Evolutionary conservation across 1,139 yeast genomes (phyloP).

Genomic region (Maudiozyma humilis): DNA sequence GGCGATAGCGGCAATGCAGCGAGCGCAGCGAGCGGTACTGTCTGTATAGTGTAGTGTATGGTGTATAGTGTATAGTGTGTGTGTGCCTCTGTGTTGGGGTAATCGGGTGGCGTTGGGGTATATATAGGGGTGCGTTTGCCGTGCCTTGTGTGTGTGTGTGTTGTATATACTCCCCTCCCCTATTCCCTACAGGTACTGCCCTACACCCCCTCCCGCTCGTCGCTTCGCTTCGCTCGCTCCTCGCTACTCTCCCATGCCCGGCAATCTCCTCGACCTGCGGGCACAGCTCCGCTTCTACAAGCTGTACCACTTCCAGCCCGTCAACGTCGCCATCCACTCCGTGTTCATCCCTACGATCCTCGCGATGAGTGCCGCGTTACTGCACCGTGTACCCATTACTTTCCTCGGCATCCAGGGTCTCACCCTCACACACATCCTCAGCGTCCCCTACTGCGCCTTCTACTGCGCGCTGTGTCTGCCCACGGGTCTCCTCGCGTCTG

Average conservation of each 20-base stretch:
- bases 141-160: too few species aligned
- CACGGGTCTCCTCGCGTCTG: constrained; percentile 38
- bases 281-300: constrained; percentile 75
- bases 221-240: background rate
- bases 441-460: constrained; percentile 38
- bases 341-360: constrained; percentile 74
- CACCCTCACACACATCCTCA: constrained; percentile 31
- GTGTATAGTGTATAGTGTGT: too few species aligned
- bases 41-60: too few species aligned
- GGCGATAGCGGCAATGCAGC: too few species aligned
- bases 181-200: too few species aligned
- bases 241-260: background rate
- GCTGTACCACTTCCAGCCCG: constrained; percentile 63
- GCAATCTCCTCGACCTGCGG: constrained; percentile 40
- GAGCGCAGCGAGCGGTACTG: too few species aligned
- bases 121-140: background rate
- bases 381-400: constrained; percentile 30
- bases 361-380: constrained; percentile 43
- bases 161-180: background rate
- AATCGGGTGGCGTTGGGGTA: too few species aligned
- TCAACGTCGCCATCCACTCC: constrained; percentile 70
- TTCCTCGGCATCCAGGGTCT: constrained; percentile 18
- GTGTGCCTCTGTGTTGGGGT: too few species aligned
- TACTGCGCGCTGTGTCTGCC: constrained; percentile 36
- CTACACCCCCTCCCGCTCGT: background rate